Conservation (phyloP, 345 rosid species). For the Mallotus nudiflorus region DNA sequence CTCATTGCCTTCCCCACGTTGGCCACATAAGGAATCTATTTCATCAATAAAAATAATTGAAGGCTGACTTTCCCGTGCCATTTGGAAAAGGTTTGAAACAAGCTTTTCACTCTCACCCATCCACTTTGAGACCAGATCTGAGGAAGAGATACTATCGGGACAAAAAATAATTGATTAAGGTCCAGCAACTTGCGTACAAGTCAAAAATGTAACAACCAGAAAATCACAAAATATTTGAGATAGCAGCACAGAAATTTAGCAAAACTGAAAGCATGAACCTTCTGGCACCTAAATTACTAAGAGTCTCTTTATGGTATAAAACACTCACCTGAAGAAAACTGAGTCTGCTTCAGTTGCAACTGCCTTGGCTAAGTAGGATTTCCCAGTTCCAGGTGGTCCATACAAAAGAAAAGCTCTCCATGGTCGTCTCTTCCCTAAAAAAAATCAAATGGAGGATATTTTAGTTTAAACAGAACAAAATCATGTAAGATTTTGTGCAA, state of each 20-base stretch:
- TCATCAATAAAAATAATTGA: conserved; percentile 91
- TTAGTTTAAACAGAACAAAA: background rate
- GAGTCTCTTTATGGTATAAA: background rate
- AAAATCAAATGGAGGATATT: conserved; percentile 11
- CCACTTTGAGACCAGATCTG: conserved; percentile 97
- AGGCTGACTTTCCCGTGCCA: conserved; percentile 97
- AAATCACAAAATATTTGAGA: background rate
- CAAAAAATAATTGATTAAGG: conserved; percentile 14
- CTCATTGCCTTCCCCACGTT: conserved; percentile 94
- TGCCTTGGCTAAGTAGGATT: conserved; percentile 93
- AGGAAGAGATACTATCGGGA: conserved; percentile 69
- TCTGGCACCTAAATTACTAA: background rate
- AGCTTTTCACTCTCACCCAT: conserved; percentile 99
- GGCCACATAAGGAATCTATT: conserved; percentile 92
- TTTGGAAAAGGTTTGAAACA: conserved; percentile 85
- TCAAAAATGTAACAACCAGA: background rate
- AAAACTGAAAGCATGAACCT: too few species aligned
- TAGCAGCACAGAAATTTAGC: too few species aligned
- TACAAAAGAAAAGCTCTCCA: conserved; percentile 92
- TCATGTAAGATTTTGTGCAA: background rate
- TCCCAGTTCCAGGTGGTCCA: conserved; percentile 98
- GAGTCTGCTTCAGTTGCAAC: conserved; percentile 98
- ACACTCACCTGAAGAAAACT: conserved; percentile 62
- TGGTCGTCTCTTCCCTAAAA: conserved; percentile 82
- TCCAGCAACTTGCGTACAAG: background rate